Evolutionary conservation across 2,329 filamentous ascomycete species (phyloP).

Genomic region (Colletotrichum incanum): DNA sequence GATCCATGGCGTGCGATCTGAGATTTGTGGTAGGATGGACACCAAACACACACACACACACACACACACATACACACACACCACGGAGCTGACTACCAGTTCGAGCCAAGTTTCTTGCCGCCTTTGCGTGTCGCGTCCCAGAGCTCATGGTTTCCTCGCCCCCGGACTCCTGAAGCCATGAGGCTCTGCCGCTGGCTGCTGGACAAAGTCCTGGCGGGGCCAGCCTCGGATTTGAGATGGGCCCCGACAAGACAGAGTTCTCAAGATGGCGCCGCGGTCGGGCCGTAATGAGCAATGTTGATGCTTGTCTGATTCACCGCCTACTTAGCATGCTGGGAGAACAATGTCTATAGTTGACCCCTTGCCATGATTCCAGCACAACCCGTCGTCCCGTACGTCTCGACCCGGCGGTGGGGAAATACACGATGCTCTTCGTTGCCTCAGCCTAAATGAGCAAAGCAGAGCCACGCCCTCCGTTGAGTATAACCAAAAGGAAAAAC

Average conservation of each 20-base stretch:
- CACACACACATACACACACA: conserved; percentile 15
- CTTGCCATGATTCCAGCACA: conserved; percentile 27
- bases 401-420: conserved; percentile 20
- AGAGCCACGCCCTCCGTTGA: conserved; percentile 10
- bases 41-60: conserved; percentile 6
- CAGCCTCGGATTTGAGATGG: conserved; percentile 13
- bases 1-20: conserved; percentile 4
- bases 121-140: conserved; percentile 23
- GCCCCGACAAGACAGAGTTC: conserved; percentile 22
- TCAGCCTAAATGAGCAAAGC: conserved; percentile 11
- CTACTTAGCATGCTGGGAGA: conserved; percentile 22
- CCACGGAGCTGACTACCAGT: conserved; percentile 38
- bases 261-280: conserved; percentile 15
- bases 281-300: conserved; percentile 18
- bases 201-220: neutral
- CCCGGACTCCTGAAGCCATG: conserved; percentile 6
- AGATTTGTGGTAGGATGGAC: conserved; percentile 8
- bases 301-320: conserved; percentile 26
- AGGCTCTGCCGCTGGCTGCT: conserved; percentile 22
- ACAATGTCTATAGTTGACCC: conserved; percentile 21
- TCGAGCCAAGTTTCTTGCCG: conserved; percentile 29
- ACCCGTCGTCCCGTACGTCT: conserved; percentile 13
- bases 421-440: conserved; percentile 2
- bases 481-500: conserved; percentile 16
- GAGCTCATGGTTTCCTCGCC: conserved; percentile 4